Conservation (phyloP, 2,329 filamentous ascomycete species). For the Trichoderma endophyticum region DNA sequence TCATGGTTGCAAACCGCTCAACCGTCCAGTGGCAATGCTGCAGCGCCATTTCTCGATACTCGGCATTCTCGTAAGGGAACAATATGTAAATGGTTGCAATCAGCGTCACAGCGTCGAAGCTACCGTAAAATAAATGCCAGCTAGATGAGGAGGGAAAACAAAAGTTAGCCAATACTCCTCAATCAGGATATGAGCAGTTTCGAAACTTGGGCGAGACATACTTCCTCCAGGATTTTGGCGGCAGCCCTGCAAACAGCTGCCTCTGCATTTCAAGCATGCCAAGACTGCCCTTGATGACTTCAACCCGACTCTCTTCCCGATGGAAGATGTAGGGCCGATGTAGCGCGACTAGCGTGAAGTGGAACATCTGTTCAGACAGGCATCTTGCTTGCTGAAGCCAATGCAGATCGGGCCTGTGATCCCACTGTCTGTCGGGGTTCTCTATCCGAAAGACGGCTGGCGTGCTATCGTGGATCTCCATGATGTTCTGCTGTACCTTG, state of each 20-base stretch:
- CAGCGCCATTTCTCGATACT: slow-evolving; percentile 44
- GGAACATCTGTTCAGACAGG: slow-evolving; percentile 46
- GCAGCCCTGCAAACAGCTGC: slow-evolving; percentile 46
- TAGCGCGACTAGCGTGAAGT: slow-evolving; percentile 57
- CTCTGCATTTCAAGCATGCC: slow-evolving; percentile 55
- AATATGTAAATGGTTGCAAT: slow-evolving; percentile 60
- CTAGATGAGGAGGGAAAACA: slow-evolving; percentile 23
- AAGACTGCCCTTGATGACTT: slow-evolving; percentile 55
- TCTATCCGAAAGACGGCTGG: slow-evolving; percentile 53
- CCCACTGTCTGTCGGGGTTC: slow-evolving; percentile 57
- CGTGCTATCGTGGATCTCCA: slow-evolving; percentile 45
- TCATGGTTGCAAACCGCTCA: slow-evolving; percentile 56
- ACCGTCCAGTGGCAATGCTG: slow-evolving; percentile 60
- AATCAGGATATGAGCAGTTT: not conserved
- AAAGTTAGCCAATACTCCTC: not conserved
- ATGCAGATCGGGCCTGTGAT: slow-evolving; percentile 48
- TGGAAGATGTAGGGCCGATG: slow-evolving; percentile 63
- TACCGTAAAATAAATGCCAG: slow-evolving; percentile 59
- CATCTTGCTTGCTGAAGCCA: slow-evolving; percentile 51
- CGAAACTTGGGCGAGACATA: slow-evolving; percentile 22
- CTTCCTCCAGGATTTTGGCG: slow-evolving; percentile 48
- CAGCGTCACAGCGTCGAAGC: slow-evolving; percentile 61
- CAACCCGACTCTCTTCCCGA: slow-evolving; percentile 49
- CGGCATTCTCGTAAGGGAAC: slow-evolving; percentile 54
- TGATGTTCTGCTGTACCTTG: slow-evolving; percentile 49